Evolutionary conservation across 331 rosid genomes (phyloP), one percentile per base, ranked within the genome.

Genomic region (Quercus tomentella): DNA sequence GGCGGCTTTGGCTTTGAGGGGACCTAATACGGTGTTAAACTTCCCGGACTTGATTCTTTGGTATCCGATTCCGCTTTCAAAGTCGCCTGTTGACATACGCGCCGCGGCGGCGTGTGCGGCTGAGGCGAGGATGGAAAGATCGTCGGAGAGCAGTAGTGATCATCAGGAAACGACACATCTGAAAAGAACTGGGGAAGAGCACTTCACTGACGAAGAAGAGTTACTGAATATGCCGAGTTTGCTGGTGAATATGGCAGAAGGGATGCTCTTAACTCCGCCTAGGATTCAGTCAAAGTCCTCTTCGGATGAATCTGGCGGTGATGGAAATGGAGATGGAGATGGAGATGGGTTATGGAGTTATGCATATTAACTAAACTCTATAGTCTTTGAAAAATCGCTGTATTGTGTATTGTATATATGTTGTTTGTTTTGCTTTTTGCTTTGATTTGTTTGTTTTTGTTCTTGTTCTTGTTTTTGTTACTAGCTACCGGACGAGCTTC

Each of bases 251-350:
- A 93, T 95, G 99, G 99, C 99, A 11, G 86, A 89, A 76, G 99
- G 99, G 86, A 91, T 95, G 99, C 94, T 93, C 77, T 89, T 95
- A 25, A 93, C 97, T 65, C 99, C 99, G 3, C 99, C 98, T 0
- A 87, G 98, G 89, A 90, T 89, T 7, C 65, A 20, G 16, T 84
- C 95, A 4, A 82, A 81, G 30, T 82, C 96, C 7, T 84, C 55
- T 3, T 49, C 96, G 0, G 94, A 89, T 52, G 87, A 91, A 74
- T 93, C 98, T 14, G 55, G 55, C 17, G 55, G 2, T 1, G 55
- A 49, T 41, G 49, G 49, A 41, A 41, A 41, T 49, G 54, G 54
- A 17, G 93, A 89, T 60, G 85, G 69, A 37, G 7, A 37, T 11
- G 54, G 54, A 20, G 97, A 90, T 60, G 85, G 70, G 75, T 91